Base-by-base conservation (phyloP, 1,284 basidiomycete genomes). In the Rugosomyces carneus region DNA sequence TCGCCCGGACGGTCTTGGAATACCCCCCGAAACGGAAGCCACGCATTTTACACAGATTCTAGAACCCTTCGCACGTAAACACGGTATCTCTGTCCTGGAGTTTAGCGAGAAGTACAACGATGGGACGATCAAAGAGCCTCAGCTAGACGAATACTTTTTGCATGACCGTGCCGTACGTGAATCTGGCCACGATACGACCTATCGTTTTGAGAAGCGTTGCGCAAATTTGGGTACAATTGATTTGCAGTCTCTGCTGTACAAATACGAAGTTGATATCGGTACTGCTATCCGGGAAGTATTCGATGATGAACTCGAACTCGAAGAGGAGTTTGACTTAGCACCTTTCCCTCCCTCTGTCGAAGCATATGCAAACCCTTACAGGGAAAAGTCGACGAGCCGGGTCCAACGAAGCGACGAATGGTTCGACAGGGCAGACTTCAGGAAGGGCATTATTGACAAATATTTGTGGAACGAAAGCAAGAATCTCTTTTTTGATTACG, bases 391-490 rank as follows among this genome's bases (percentile, higher is more conserved):
- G 32, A 80, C 67, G 49, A 69, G 73, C 21, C 68, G 75, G 31
- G 52, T 69, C 34, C 90, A 94, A 71, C 80, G 65, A 23, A 88
- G 85, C 54, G 80, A 83, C 29, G 91, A 94, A 63, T 97, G 93
- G 93, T 92, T 93, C 63, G 80, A 81, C 53, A 80, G 93, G 35
- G 93, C 93, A 0, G 82, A 87, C 49, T 84, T 78, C 59, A 79
- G 93, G 56, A 81, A 82, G 68, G 73, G 81, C 47, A 80, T 84
- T 61, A 94, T 98, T 61, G 92, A 98, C 73, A 82, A 87, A 68
- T 95, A 96, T 70, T 78, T 93, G 59, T 93, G 96, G 96, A 96
- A 98, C 64, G 93, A 97, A 64, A 92, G 84, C 62, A 88, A 91
- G 75, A 83, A 81, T 54, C 72, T 98, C 60, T 99, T 94, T 76